Evolutionary conservation across 208 protist species (phyloP).

Genomic region (Trypanosoma scelopori): DNA sequence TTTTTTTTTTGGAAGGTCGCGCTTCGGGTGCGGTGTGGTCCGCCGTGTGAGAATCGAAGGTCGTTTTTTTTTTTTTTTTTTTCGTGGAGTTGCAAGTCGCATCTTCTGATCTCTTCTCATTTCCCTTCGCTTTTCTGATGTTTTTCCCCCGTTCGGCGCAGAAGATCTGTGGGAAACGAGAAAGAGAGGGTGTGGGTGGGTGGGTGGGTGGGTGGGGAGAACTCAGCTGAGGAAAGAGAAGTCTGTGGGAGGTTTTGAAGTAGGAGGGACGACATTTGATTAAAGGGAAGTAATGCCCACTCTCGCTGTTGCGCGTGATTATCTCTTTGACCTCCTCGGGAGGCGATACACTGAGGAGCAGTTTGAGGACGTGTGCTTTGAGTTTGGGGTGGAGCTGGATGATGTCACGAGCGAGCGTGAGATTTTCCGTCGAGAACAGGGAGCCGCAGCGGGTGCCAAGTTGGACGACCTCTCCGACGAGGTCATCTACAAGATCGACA

Average conservation of each 20-base stretch:
- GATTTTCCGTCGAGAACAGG: conserved; percentile 91
- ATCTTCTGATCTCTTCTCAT: too few relatives aligned
- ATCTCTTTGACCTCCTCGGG: conserved; percentile 74
- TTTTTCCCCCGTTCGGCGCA: too few relatives aligned
- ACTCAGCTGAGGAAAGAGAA: not conserved
- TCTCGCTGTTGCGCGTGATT: conserved; percentile 74
- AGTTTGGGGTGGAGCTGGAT: conserved; percentile 99
- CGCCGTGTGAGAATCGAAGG: too few relatives aligned
- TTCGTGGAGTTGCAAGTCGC: too few relatives aligned
- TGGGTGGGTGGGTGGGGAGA: not conserved
- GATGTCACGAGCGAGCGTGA: conserved; percentile 96
- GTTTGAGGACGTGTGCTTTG: conserved; percentile 97
- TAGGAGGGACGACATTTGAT: conserved; percentile 5
- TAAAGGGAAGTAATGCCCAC: conserved; percentile 72
- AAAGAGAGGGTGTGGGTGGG: too few relatives aligned
- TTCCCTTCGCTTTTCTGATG: too few relatives aligned
- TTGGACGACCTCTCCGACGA: conserved; percentile 82
- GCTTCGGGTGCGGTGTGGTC: too few relatives aligned
- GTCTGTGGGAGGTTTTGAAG: not conserved
- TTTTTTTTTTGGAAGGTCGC: too few relatives aligned
- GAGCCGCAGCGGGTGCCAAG: conserved; percentile 24
- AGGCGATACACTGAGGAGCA: conserved; percentile 90
- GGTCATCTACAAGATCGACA: conserved; percentile 98
- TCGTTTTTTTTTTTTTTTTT: too few relatives aligned
- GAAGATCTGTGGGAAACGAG: too few relatives aligned